Conservation (phyloP, 768 basidiomycete species). For the Gyrodon lividus region DNA sequence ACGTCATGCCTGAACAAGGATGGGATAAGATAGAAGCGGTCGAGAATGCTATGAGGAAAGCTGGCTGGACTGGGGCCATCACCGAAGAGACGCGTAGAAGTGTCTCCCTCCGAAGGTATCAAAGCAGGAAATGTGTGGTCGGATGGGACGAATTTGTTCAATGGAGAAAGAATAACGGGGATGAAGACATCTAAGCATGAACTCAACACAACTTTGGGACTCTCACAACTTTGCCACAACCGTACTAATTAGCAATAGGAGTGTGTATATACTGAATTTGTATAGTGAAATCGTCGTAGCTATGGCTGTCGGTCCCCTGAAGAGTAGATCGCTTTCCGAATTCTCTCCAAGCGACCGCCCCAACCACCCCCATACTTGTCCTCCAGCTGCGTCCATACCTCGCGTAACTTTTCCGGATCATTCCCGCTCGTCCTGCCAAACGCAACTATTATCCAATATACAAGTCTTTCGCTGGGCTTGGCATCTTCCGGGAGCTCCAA, state of each 20-base stretch:
- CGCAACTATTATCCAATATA: conserved; percentile 70
- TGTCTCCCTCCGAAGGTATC: conserved; percentile 77
- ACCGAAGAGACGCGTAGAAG: conserved; percentile 79
- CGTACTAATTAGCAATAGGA: conserved; percentile 10
- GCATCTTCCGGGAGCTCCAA: conserved; percentile 49
- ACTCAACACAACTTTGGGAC: conserved; percentile 1
- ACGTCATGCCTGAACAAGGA: conserved; percentile 89
- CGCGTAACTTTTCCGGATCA: conserved; percentile 49
- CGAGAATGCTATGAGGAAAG: conserved; percentile 90
- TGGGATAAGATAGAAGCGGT: conserved; percentile 92
- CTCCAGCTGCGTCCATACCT: conserved; percentile 58
- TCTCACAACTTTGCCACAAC: conserved; percentile 10
- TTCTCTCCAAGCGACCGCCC: conserved; percentile 43
- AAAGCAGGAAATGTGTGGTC: conserved; percentile 67
- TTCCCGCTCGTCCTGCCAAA: conserved; percentile 58
- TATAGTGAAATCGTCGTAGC: background rate
- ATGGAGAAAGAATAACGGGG: conserved; percentile 63
- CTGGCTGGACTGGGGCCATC: conserved; percentile 82
- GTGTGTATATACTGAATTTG: conserved; percentile 2
- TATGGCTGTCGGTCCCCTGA: conserved; percentile 2
- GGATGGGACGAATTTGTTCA: conserved; percentile 74
- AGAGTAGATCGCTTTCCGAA: conserved; percentile 41
- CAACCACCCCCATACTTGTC: conserved; percentile 47
- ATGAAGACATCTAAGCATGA: conserved; percentile 28
- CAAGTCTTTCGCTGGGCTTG: conserved; percentile 42